Conservation (phyloP, 2,329 filamentous ascomycete species). For the Eurotiales sp. region DNA sequence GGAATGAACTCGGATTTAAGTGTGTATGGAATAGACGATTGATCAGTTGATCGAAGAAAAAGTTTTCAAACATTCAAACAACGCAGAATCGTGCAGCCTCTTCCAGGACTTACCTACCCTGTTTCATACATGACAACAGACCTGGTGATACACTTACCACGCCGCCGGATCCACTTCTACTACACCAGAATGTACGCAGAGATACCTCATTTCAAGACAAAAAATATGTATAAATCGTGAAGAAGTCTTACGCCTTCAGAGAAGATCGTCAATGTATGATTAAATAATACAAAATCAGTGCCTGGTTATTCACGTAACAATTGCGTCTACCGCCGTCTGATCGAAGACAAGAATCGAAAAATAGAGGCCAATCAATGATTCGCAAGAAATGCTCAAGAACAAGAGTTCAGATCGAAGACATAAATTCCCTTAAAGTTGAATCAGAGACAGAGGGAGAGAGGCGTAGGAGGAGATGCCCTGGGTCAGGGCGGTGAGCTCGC, state of each 20-base stretch:
- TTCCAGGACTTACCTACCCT: no score
- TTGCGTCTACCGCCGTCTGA: background rate
- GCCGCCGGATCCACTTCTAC: no score
- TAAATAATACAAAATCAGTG: background rate
- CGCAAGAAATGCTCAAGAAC: background rate
- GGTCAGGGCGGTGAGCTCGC: conserved; percentile 11
- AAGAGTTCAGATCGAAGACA: background rate
- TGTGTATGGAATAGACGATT: conserved; percentile 16
- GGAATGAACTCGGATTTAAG: conserved; percentile 18
- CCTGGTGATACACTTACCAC: no score
- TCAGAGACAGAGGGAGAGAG: conserved; percentile 8
- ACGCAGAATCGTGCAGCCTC: no score
- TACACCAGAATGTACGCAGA: no score
- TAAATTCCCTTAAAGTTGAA: conserved; percentile 2
- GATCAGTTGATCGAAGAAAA: background rate
- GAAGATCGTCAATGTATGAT: background rate
- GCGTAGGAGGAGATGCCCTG: conserved; percentile 10
- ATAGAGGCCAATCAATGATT: background rate
- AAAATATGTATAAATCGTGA: no score
- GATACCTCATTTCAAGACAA: no score
- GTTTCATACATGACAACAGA: background rate
- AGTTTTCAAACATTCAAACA: no score
- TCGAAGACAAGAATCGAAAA: background rate
- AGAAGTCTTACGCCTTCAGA: background rate
- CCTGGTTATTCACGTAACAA: background rate